These are phyloP conservation scores for Volvox africanus DNA, from an alignment of 139 green algal species.

Conservation along the genomic window DNA sequence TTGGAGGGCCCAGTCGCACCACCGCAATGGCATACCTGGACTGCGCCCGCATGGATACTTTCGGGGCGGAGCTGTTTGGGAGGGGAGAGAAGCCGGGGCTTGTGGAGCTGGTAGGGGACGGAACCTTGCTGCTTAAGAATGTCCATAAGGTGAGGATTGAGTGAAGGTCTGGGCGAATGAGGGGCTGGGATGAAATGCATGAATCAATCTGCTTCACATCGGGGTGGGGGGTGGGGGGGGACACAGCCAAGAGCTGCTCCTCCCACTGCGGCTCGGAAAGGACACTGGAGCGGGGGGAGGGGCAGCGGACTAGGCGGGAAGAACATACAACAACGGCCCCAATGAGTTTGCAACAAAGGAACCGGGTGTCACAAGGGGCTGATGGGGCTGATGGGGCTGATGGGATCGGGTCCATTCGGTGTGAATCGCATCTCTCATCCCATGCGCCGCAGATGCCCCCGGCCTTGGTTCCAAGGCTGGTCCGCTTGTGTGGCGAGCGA, in stretches of 20 bases:
- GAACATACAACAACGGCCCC: too few species aligned
- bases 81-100: slow-evolving; percentile 68
- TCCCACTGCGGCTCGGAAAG: too few species aligned
- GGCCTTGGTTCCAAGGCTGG: slow-evolving; percentile 4
- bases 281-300: too few species aligned
- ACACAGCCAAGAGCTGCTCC: too few species aligned
- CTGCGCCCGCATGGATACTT: slow-evolving; percentile 49
- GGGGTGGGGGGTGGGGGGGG: too few species aligned
- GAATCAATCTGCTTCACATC: not conserved
- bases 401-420: too few species aligned
- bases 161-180: too few species aligned
- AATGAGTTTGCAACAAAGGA: too few species aligned
- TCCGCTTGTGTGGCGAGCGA: slow-evolving; percentile 1
- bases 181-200: not conserved
- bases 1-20: slow-evolving; percentile 52
- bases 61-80: slow-evolving; percentile 71
- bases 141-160: slow-evolving; percentile 65
- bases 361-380: too few species aligned
- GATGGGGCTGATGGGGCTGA: too few species aligned
- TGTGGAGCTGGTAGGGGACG: slow-evolving; percentile 65
- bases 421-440: too few species aligned
- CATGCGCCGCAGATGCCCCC: slow-evolving; percentile 12
- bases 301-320: too few species aligned
- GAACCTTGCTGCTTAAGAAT: slow-evolving; percentile 81
- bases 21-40: slow-evolving; percentile 47